Evolutionary conservation across 2,329 filamentous ascomycete genomes (phyloP), one percentile per base, ranked within the genome.

Genomic region (Lachnellula hyalina): DNA sequence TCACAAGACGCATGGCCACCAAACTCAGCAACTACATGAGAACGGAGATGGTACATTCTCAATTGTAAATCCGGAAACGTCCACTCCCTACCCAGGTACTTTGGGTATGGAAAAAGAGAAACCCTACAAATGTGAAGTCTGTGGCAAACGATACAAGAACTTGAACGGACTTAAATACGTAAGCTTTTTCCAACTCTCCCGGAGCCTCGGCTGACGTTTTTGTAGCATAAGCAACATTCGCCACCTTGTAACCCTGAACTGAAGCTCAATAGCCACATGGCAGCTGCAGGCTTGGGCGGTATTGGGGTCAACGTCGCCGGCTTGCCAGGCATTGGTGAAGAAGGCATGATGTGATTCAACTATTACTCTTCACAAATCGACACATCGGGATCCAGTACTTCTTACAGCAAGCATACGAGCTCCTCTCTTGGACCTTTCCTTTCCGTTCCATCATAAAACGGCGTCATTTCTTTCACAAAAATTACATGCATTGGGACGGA

Each of bases 21-120:
- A 95, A 68, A 97, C 93, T 59, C 94, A 99, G 71, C 90, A 96
- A 71, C 80, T 99, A 57, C 92, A 96, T 68, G 92, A 96, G 71
- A 99, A 99, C 66, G 88, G 89, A 15, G 94, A 99, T 67, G 94
- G 94, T 50, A 96, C 94, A 2, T 97, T 96, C 70, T 97, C 93
- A 0, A 99, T 99, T 63, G 93, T 99, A 50, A 96, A 99, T 65
- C 94, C 94, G 0, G 89, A 96, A 68, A 97, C 94, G 0, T 94
- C 89, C 28, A 83, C 90, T 1, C 94, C 94, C 0, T 99, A 97
- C 62, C 94, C 94, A 0, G 94, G 94, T 34, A 97, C 94, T 1
- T 78, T 96, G 36, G 94, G 94, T n/a, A 99, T 99, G 94, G 94
- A 99, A 75, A 99, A 97, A 72, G 93, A 97, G 76, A 99, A 99